Base-by-base conservation (phyloP, 129 eudicot species). In the Ambrosia trifida region DNA sequence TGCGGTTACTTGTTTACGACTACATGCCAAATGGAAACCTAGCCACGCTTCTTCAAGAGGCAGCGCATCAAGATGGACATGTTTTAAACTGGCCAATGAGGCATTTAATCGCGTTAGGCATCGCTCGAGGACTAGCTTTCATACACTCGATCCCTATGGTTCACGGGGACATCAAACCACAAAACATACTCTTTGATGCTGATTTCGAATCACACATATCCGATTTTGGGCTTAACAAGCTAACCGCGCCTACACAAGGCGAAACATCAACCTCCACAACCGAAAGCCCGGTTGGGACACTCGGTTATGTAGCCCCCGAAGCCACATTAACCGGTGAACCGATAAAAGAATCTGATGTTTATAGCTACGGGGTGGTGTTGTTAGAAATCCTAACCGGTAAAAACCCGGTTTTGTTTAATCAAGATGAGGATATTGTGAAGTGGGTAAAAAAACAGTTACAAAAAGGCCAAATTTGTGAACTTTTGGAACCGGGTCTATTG, bases 41-140 rank as follows among this genome's bases (percentile, higher is more conserved):
- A n/a, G 88, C 84, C 35, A 91, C 96, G 9, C 67, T 91, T 13
- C 88, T 91, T 2, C 93, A 86, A 82, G 97, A 91, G 66, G 97
- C 97, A 17, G 82, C 93, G 2, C 97, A 91, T 62, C 96, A 91
- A 74, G 96, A 88, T 9, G 96, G 96, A 30, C 97, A 91, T 6
- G 93, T 91, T 12, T 83, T 91, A 14, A 91, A 91, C 47, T 91
- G 97, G 97, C 97, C 97, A 6, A 91, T 91, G 97, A 86, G 97
- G 73, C 96, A 91, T 74, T 60, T 91, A 14, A 91, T 91, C 7
- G 97, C 93, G 0, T 77, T 91, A 16, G 97, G 97, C 47, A 84
- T 91, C 12, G 96, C 96, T 12, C 88, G 97, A 0, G 97, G 96
- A 13, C 74, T 91, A 38, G 90, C 96, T 13, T 88, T 84, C 73